These are phyloP conservation scores for Monilinia fructigena DNA, from an alignment of 2,329 filamentous ascomycete genomes.

Conservation along the genomic window DNA sequence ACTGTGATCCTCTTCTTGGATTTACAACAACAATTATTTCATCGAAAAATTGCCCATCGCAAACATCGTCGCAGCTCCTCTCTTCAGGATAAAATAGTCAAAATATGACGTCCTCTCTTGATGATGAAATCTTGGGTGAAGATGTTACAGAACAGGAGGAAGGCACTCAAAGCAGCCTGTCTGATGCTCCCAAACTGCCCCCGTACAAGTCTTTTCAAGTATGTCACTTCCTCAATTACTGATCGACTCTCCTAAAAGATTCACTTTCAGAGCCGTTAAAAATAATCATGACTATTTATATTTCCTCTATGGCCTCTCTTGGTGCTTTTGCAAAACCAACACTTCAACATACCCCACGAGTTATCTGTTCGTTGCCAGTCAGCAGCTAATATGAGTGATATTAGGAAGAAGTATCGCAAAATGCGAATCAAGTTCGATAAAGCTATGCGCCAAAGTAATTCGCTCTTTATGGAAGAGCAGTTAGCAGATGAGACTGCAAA, in stretches of 20 bases:
- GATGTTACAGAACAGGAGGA: constrained; percentile 16
- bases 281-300: not conserved
- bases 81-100: not conserved
- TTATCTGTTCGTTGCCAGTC: not conserved
- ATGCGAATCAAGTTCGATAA: constrained; percentile 78
- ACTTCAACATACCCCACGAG: not conserved
- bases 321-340: not conserved
- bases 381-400: constrained; percentile 48
- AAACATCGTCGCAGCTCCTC: too few species aligned
- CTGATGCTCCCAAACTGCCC: not conserved
- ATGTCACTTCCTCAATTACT: not conserved
- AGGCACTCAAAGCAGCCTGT: constrained; percentile 7
- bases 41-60: not conserved
- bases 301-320: not conserved
- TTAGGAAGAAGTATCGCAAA: constrained; percentile 94
- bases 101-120: constrained; percentile 15
- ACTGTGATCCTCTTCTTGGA: not conserved
- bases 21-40: not conserved
- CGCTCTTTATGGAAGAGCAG: constrained; percentile 77
- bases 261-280: not conserved
- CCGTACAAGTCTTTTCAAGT: constrained; percentile 17
- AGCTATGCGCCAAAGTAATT: constrained; percentile 77
- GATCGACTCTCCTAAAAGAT: not conserved
- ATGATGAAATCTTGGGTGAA: constrained; percentile 20
- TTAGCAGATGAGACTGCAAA: constrained; percentile 78